Evolutionary conservation across 2,329 filamentous ascomycete genomes (phyloP), one percentile per base, ranked within the genome.

Genomic region (Pseudogymnoascus sp.): DNA sequence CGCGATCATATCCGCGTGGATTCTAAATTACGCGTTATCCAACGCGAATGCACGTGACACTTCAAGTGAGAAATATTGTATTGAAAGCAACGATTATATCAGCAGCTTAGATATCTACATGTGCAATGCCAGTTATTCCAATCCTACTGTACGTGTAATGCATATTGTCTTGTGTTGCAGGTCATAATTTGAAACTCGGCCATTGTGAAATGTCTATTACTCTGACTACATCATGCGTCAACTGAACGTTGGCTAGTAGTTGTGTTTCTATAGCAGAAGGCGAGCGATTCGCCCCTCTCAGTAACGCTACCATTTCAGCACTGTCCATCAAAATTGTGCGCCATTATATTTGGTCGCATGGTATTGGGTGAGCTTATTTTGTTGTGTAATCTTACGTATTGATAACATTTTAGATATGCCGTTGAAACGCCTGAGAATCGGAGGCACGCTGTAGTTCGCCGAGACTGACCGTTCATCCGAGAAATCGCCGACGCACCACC

Each of bases 21-120:
- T 25, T 50, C 43, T 11, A 54, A 54, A 54, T 54, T 54, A 54
- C 47, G 47, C 47, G 47, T 54, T 54, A 50, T 34, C 47, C 28
- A 54, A 54, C 47, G 25, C 47, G 47, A 54, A 54, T 54, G 16
- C 47, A 54, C 47, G 47, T 54, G 47, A 54, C 28, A 20, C 6
- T 20, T 54, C 3, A 32, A 18, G 18, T 54, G n/a, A 32, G 47
- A 54, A 54, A 32, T 54, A 32, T 20, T 22, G 7, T 30, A 50
- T 50, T 50, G 14, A 50, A 7, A 8, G 14, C 43, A 30, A 50
- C 43, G 14, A 50, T 11, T 28, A 9, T 50, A 30, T 11, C 43
- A 16, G 22, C 22, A 16, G 7, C 22, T n/a, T 43, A 43, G 39
- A 50, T 28, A 11, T 30, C 41, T 30, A 50, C 16, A 11, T 30